These are phyloP conservation scores for Coffea canephora DNA, from an alignment of 257 asterid species.

Conservation along the genomic window DNA sequence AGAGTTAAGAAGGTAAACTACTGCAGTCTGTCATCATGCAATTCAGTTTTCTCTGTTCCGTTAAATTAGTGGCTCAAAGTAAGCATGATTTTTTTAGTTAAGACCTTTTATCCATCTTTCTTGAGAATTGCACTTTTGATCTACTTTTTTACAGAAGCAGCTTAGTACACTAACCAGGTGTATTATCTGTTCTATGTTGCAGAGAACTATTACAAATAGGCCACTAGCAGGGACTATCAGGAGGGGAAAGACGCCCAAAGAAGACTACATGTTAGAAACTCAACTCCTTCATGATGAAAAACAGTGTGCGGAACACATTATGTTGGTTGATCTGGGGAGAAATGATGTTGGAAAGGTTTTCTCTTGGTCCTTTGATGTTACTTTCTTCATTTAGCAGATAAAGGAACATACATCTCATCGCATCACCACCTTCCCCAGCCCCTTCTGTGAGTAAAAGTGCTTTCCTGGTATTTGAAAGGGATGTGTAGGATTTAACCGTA, in stretches of 20 bases:
- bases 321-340: conserved; percentile 99
- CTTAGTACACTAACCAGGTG: conserved; percentile 15
- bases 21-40: neutral
- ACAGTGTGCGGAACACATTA: conserved; percentile 96
- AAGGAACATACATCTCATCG: neutral
- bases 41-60: neutral
- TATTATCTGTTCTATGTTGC: conserved; percentile 20
- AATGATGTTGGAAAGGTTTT: conserved; percentile 97
- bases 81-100: neutral
- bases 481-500: neutral
- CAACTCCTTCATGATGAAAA: conserved; percentile 83
- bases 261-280: conserved; percentile 84
- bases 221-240: conserved; percentile 95
- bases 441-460: neutral
- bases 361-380: conserved; percentile 6
- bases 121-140: neutral
- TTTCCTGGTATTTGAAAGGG: neutral
- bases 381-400: conserved; percentile 2
- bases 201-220: conserved; percentile 79
- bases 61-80: neutral
- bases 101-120: neutral
- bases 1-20: conserved; percentile 73
- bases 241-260: conserved; percentile 88
- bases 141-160: neutral
- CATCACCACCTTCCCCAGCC: no score